Evolutionary conservation across 1,284 basidiomycete species (phyloP).

Genomic region (Lentinus polychrous): DNA sequence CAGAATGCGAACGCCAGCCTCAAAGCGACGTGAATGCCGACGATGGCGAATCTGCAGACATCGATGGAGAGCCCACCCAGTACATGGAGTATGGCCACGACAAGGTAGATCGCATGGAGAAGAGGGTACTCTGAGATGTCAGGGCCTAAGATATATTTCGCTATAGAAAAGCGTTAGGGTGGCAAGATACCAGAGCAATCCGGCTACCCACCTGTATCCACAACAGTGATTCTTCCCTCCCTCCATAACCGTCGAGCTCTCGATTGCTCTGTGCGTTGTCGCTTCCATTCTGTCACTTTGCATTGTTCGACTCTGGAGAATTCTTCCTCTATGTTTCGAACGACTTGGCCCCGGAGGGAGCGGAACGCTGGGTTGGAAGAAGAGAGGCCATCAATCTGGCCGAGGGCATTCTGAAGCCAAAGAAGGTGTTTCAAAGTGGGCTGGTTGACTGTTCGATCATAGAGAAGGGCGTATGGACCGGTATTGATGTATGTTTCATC

Average conservation of each 20-base stretch:
- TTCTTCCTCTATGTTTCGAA: background rate
- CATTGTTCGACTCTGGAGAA: background rate
- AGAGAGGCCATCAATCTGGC: background rate
- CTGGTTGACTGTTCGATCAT: background rate
- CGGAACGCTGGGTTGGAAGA: background rate
- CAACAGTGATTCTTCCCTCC: background rate
- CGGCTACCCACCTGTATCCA: background rate
- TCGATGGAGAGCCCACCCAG: background rate
- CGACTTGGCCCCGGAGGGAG: background rate
- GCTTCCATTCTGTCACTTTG: background rate
- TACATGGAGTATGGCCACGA: background rate
- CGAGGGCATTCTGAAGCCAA: background rate
- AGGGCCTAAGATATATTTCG: background rate
- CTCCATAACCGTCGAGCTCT: background rate
- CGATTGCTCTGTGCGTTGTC: background rate
- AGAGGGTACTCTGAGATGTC: background rate
- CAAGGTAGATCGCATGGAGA: background rate
- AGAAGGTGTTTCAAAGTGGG: background rate
- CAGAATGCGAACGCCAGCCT: background rate
- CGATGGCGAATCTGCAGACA: background rate
- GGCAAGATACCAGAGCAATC: background rate
- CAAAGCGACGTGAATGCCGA: background rate
- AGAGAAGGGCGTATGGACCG: background rate
- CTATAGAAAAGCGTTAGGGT: background rate
- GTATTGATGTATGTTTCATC: background rate